A percentile compares a stretch with the other conserved stretches of the same genome.
Evolutionary conservation across 257 asterid species (phyloP).

Genomic region (Jacaranda mimosifolia): DNA sequence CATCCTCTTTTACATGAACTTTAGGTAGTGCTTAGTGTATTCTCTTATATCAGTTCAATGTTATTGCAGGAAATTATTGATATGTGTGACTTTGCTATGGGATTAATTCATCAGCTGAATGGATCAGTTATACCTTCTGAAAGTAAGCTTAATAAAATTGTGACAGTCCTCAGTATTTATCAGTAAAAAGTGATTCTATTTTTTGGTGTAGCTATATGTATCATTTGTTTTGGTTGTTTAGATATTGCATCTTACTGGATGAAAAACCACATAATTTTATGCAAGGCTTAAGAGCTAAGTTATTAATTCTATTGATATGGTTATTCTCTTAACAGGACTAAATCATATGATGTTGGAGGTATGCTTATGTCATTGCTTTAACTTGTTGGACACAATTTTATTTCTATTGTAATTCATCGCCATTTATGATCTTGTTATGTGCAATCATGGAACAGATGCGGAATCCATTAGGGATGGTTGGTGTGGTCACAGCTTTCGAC

Average conservation of each 20-base stretch:
- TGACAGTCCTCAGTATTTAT: background rate
- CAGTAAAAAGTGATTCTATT: background rate
- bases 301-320: too few species aligned
- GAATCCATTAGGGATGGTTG: constrained; percentile 98
- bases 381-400: constrained; percentile 10
- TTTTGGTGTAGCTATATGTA: background rate
- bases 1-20: constrained; percentile 1
- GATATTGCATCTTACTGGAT: background rate
- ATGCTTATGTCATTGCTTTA: constrained; percentile 38
- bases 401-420: background rate
- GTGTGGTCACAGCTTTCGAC: constrained; percentile 95
- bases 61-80: constrained; percentile 89
- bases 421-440: constrained; percentile 34
- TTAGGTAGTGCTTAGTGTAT: constrained; percentile 2
- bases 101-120: constrained; percentile 97
- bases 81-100: constrained; percentile 99
- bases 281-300: too few species aligned
- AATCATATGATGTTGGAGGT: constrained; percentile 99
- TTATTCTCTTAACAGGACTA: constrained; percentile 73
- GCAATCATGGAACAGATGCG: constrained; percentile 69
- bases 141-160: constrained; percentile 64
- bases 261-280: too few species aligned
- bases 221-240: constrained; percentile 2
- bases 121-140: constrained; percentile 98
- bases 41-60: constrained; percentile 35